Conservation (phyloP, 331 rosid species). For the Acacia pycnantha region DNA sequence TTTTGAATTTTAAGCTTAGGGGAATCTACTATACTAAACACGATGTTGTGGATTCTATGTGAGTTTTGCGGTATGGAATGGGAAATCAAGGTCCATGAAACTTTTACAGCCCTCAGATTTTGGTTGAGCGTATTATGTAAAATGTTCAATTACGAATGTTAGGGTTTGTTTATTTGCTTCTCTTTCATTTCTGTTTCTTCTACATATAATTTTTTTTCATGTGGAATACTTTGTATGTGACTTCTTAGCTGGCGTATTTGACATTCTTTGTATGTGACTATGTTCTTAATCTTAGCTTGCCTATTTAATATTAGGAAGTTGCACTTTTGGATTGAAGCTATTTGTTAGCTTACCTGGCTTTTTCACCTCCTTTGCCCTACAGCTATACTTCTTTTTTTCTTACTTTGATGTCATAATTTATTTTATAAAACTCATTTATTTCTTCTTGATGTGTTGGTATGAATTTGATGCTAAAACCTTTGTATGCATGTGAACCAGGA, state of each 20-base stretch:
- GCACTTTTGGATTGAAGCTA: background rate
- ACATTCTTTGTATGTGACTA: background rate
- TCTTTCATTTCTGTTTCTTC: background rate
- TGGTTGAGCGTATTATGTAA: background rate
- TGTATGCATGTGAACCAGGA: constrained; percentile 55
- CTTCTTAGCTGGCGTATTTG: background rate
- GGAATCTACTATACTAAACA: background rate
- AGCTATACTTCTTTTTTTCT: background rate
- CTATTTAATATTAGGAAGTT: background rate
- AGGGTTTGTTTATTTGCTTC: background rate
- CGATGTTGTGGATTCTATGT: background rate
- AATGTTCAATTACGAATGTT: background rate
- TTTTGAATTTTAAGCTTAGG: background rate
- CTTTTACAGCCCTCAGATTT: background rate
- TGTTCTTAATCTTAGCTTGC: background rate
- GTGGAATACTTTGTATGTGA: background rate
- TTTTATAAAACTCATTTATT: constrained; percentile 1
- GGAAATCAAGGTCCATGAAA: background rate
- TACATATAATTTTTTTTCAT: background rate
- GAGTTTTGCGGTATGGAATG: background rate
- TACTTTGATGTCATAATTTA: background rate
- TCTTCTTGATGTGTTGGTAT: constrained; percentile 28
- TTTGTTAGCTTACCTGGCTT: background rate
- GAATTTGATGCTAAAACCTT: constrained; percentile 32
- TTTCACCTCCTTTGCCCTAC: background rate